Evolutionary conservation across 441 rosid genomes (phyloP).

Genomic region (Pelargonium australe): DNA sequence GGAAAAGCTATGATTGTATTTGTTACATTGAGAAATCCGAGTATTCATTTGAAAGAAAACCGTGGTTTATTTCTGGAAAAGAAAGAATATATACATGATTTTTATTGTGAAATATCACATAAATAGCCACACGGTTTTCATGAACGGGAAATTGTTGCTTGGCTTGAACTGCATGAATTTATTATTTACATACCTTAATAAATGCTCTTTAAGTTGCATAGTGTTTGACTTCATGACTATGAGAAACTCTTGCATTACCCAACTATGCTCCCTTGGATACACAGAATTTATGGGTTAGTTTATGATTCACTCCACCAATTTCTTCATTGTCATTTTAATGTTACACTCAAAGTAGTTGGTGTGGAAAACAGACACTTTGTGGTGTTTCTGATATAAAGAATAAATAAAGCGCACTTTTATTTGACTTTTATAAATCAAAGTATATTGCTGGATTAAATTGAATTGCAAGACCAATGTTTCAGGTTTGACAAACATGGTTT

Average conservation of each 20-base stretch:
- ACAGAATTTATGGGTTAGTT: background rate
- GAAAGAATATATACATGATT: background rate
- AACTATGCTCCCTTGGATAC: background rate
- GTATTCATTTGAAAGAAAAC: background rate
- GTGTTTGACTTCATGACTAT: background rate
- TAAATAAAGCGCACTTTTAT: background rate
- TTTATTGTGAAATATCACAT: background rate
- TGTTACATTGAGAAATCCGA: background rate
- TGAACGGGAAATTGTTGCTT: background rate
- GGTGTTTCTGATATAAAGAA: background rate
- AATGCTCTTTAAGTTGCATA: background rate
- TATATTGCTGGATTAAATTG: background rate
- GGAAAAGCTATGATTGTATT: background rate
- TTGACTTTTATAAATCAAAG: background rate
- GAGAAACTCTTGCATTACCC: background rate
- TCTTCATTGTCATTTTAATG: background rate
- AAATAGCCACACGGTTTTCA: background rate
- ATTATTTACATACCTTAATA: background rate
- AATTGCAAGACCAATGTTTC: conserved; percentile 13
- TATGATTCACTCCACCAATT: background rate
- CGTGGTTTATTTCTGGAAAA: background rate
- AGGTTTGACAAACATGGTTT: conserved; percentile 57
- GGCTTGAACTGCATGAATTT: background rate
- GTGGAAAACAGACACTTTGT: background rate
- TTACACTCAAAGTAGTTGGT: background rate